These are phyloP conservation scores for Microbotryum lychnidis-dioicae DNA, from an alignment of 1,284 basidiomycete genomes.

Conservation along the genomic window DNA sequence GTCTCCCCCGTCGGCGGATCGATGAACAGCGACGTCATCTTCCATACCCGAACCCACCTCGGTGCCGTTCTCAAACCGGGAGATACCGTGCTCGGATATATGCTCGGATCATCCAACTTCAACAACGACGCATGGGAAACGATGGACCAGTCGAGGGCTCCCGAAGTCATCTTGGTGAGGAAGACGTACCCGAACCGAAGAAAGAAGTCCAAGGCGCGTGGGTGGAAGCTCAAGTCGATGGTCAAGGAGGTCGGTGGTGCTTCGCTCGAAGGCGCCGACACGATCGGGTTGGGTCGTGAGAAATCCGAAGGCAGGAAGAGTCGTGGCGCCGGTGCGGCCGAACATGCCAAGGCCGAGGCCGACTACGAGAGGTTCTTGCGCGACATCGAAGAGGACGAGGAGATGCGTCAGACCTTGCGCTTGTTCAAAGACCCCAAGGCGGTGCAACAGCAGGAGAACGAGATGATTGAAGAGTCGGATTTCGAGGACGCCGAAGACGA, in stretches of 20 bases:
- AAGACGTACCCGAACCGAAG: constrained; percentile 92
- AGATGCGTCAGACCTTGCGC: constrained; percentile 81
- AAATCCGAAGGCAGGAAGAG: constrained; percentile 33
- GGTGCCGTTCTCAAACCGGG: constrained; percentile 92
- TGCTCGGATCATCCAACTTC: constrained; percentile 81
- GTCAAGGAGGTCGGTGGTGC: constrained; percentile 71
- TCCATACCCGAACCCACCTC: constrained; percentile 92
- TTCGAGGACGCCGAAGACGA: constrained; percentile 66
- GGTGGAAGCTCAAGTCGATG: constrained; percentile 86
- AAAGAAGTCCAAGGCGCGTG: constrained; percentile 78
- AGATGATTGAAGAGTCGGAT: constrained; percentile 35
- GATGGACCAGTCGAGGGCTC: constrained; percentile 58
- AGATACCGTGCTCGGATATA: constrained; percentile 85
- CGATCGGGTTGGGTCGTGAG: constrained; percentile 54
- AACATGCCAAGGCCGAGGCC: constrained; percentile 87
- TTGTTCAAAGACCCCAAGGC: constrained; percentile 67
- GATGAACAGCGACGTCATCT: constrained; percentile 74
- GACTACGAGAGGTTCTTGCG: constrained; percentile 95
- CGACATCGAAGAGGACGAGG: constrained; percentile 92
- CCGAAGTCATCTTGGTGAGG: constrained; percentile 87
- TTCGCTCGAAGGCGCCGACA: constrained; percentile 28
- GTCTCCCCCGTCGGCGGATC: constrained; percentile 70
- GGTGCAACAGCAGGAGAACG: constrained; percentile 55
- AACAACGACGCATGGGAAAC: constrained; percentile 79
- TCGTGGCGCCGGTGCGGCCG: constrained; percentile 45